Conservation (phyloP, 2,329 filamentous ascomycete genomes). For the Teratosphaeria viscida region DNA sequence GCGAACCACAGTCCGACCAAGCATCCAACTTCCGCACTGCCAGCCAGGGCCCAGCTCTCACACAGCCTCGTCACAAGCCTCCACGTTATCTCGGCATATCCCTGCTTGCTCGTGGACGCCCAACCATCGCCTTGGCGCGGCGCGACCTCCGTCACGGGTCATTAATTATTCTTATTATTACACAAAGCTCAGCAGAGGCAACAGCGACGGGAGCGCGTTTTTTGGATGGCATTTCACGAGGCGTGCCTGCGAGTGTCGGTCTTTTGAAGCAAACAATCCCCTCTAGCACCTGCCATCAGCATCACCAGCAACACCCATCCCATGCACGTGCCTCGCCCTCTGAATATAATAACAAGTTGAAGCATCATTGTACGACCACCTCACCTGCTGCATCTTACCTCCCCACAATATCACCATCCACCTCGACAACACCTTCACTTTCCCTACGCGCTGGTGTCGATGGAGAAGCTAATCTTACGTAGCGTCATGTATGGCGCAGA, state of each 20-base stretch:
- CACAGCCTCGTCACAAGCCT: not conserved
- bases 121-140: not conserved
- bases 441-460: not conserved
- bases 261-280: not conserved
- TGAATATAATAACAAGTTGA: not conserved
- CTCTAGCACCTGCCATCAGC: not conserved
- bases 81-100: not conserved
- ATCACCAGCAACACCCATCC: not conserved
- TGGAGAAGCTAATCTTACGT: constrained; percentile 19
- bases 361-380: not conserved
- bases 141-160: not conserved
- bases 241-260: not conserved
- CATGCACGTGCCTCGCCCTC: not conserved
- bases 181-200: not conserved
- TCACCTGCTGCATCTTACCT: not conserved
- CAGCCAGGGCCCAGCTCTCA: no score
- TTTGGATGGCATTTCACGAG: not conserved
- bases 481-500: constrained; percentile 21
- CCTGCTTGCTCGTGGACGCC: not conserved
- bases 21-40: not conserved
- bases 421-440: not conserved
- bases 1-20: not conserved
- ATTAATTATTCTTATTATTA: not conserved
- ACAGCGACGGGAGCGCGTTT: not conserved
- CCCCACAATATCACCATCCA: not conserved